A percentile compares a stretch with the other conserved stretches of the same genome.
phyloP scores from a whole-genome alignment of 345 rosid species.

The Viola odorata region DNA sequence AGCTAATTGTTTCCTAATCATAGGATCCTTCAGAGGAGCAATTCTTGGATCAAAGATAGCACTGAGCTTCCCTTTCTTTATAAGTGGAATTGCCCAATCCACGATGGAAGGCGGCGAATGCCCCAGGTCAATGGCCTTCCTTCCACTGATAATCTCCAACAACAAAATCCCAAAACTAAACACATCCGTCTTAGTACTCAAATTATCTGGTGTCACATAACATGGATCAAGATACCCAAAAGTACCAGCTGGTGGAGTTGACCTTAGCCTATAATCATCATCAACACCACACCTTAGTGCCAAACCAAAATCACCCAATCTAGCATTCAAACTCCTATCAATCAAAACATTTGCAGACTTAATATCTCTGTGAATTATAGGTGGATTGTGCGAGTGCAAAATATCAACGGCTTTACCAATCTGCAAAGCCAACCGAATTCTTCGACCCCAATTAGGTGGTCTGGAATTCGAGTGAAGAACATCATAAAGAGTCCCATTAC shows the following conservation, averaged over 20 bases:
- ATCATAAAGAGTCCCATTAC: conserved; percentile 88
- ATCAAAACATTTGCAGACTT: conserved; percentile 98
- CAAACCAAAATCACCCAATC: conserved; percentile 91
- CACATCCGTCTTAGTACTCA: conserved; percentile 92
- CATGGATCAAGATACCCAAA: conserved; percentile 95
- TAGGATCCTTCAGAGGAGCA: conserved; percentile 53
- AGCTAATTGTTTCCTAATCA: conserved; percentile 73
- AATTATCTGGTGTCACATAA: conserved; percentile 90
- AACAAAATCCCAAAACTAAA: conserved; percentile 96
- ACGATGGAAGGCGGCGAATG: conserved; percentile 89
- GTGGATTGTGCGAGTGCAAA: conserved; percentile 72
- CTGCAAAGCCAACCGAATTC: conserved; percentile 76
- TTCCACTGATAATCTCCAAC: conserved; percentile 86
- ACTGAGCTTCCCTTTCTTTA: conserved; percentile 82
- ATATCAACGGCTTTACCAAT: conserved; percentile 73
- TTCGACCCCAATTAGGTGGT: conserved; percentile 66
- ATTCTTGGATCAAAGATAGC: conserved; percentile 71
- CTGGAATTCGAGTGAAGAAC: conserved; percentile 65
- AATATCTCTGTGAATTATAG: conserved; percentile 82
- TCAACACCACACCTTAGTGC: conserved; percentile 78
- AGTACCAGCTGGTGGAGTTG: conserved; percentile 98
- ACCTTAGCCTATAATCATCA: conserved; percentile 58
- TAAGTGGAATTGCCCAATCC: conserved; percentile 93
- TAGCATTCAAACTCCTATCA: conserved; percentile 81
- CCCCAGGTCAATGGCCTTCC: conserved; percentile 87